phyloP scores from a whole-genome alignment of 2,329 filamentous ascomycete genomes.

The Emergomyces pasteurianus region DNA sequence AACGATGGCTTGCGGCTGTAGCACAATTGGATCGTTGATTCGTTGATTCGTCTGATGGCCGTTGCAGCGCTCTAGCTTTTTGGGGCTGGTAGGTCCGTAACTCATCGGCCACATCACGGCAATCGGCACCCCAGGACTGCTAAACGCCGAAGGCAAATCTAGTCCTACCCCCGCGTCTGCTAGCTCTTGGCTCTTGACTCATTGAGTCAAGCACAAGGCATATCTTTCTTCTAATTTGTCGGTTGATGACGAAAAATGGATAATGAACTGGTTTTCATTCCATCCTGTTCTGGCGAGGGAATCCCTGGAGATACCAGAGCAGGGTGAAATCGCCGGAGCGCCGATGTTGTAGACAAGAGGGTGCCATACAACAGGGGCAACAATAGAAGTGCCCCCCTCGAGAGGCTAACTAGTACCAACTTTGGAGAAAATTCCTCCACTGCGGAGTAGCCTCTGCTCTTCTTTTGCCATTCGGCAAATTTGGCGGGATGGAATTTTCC shows the following conservation, averaged over 20 bases:
- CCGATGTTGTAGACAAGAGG: background rate
- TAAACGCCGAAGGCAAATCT: background rate
- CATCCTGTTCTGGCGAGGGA: background rate
- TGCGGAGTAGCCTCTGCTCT: background rate
- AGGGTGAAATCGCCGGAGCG: background rate
- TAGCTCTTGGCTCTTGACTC: background rate
- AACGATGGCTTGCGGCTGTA: background rate
- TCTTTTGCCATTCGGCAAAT: background rate
- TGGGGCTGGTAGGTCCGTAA: background rate
- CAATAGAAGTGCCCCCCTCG: background rate
- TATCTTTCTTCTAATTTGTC: background rate
- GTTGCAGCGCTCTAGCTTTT: background rate
- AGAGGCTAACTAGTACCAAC: background rate
- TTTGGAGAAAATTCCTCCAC: background rate
- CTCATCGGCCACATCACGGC: background rate
- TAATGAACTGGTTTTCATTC: background rate
- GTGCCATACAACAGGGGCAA: background rate
- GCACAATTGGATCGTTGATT: background rate
- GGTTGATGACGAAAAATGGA: background rate
- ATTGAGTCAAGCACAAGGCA: background rate
- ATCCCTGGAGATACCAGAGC: background rate
- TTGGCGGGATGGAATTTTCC: background rate
- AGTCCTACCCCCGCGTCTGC: background rate
- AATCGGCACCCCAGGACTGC: background rate
- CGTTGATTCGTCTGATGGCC: background rate